Percentiles rank a stretch among this genome's conserved stretches.
These are phyloP conservation scores for Exophiala dermatitidis DNA, from an alignment of 2,329 filamentous ascomycete genomes.

Conservation along the genomic window DNA sequence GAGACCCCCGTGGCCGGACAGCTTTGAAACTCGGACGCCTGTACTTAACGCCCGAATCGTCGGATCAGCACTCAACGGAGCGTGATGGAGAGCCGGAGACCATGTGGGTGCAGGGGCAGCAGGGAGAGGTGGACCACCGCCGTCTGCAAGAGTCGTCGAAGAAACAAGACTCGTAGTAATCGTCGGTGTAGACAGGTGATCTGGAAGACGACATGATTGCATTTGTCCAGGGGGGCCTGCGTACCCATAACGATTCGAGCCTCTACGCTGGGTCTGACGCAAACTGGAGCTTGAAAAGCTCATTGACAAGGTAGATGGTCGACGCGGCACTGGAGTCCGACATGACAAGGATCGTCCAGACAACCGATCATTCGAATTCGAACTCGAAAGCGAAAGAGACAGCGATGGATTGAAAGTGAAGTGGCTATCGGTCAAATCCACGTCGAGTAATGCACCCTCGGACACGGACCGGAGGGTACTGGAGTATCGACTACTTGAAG, in stretches of 20 bases:
- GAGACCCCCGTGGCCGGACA: not conserved
- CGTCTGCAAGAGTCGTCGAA: not conserved
- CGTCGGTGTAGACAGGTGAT: too few relatives aligned
- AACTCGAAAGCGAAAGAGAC: not conserved
- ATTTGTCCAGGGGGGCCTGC: too few relatives aligned
- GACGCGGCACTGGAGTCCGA: too few relatives aligned
- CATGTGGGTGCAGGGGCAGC: conserved; percentile 14
- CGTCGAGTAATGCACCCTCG: conserved; percentile 11
- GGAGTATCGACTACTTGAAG: conserved; percentile 11
- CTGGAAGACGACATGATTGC: too few relatives aligned
- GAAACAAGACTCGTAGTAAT: not conserved
- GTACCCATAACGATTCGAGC: too few relatives aligned
- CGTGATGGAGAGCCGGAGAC: conserved; percentile 16
- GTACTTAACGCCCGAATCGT: conserved; percentile 18
- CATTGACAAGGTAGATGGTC: not conserved
- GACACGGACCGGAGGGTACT: conserved; percentile 17
- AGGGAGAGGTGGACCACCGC: conserved; percentile 5
- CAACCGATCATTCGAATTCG: not conserved
- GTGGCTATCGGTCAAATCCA: conserved; percentile 12
- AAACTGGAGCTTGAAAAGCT: too few relatives aligned
- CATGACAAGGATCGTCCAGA: too few relatives aligned
- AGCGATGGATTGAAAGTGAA: too few relatives aligned
- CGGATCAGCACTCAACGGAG: conserved; percentile 21
- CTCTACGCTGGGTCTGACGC: too few relatives aligned
- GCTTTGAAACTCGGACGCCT: not conserved